Evolutionary conservation across 2,329 filamentous ascomycete species (phyloP), one percentile per base, ranked within the genome.

Genomic region (Calonectria fujianensis): DNA sequence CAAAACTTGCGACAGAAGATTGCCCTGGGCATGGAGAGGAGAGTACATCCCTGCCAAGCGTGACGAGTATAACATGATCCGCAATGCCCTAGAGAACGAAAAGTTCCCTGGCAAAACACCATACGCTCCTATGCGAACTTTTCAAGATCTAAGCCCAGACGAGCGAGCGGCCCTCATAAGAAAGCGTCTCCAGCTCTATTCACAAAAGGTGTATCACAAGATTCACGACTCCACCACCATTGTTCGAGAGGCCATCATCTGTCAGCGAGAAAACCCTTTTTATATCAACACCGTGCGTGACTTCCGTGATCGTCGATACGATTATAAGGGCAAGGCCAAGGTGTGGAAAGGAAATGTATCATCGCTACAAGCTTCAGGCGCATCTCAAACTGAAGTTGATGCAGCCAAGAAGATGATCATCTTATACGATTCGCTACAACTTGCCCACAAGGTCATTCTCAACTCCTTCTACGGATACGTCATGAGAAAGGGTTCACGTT

Each of bases 381-480:
- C 96, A 1, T 83, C 93, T 2, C 86, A 91, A 11, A 85, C 87
- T 2, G 97, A 99, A 80, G 90, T 99, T 20, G 97, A 99, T 16
- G 94, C 95, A 73, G 97, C 96, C 7, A 98, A 98, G 88, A 99
- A 99, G 89, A 99, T 99, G 97, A 97, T 98, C 71, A 90, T 98
- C 63, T 87, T 99, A 6, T 99, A 95, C 83, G 97, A 99, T 84
- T 99, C 97, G 0, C 89, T 99, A 73, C 97, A 99, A 84, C 89
- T 99, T 80, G 97, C 97, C 0, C 97, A 99, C 88, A 99, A 99
- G 85, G 97, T 99, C 87, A 99, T 99, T 89, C 85, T 99, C 70
- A 99, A 99, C 88, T 98, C 96, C 71, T 99, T 99, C 88, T 99
- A 99, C 80, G 97, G 97, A 77, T 99, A 99, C 83, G 97, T 98